These are phyloP conservation scores for Solanum peruvianum DNA, from an alignment of 257 asterid genomes.

Conservation along the genomic window DNA sequence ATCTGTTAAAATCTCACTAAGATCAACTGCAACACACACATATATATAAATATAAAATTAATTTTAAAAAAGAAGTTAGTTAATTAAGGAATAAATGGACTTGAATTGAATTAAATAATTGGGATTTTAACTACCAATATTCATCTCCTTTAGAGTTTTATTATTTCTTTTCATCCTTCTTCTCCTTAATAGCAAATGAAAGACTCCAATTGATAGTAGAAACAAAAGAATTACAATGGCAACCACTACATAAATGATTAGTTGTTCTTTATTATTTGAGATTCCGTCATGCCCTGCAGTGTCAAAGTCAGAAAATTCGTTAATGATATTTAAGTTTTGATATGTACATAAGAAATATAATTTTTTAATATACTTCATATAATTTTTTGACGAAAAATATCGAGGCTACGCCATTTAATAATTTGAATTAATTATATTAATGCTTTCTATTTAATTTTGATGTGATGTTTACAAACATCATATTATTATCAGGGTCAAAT, in stretches of 20 bases:
- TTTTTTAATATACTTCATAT: no score
- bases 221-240: neutral
- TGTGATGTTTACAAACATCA: neutral
- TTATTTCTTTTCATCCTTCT: neutral
- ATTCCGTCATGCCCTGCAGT: neutral
- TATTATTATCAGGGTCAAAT: accelerated
- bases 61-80: no score
- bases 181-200: neutral
- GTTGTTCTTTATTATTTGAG: no score
- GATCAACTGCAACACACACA: neutral
- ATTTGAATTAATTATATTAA: neutral
- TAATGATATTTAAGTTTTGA: neutral
- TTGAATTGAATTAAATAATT: neutral
- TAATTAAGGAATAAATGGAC: neutral
- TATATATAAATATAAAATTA: neutral
- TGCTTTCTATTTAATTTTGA: neutral
- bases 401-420: neutral
- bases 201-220: neutral
- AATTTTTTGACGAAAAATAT: accelerated
- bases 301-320: neutral
- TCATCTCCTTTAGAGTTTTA: neutral
- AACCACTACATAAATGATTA: neutral
- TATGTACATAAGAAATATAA: neutral
- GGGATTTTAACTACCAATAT: neutral
- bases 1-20: neutral